phyloP scores from a whole-genome alignment of 2,329 filamentous ascomycete species.

The Penicillium nordicum region DNA sequence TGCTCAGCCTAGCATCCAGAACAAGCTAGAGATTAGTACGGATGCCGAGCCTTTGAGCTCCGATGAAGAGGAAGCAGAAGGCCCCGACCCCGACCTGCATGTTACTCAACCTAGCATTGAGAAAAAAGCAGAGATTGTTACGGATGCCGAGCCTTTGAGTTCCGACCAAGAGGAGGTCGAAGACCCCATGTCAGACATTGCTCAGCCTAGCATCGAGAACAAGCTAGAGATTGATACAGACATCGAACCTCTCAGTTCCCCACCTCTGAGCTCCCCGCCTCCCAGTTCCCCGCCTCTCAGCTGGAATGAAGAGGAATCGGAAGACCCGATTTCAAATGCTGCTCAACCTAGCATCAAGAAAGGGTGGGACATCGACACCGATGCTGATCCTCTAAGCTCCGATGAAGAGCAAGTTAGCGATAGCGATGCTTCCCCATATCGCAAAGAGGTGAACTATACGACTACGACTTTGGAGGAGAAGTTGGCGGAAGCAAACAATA shows the following conservation, averaged over 20 bases:
- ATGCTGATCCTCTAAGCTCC: constrained; percentile 37
- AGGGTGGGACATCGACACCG: constrained; percentile 26
- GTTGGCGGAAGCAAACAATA: constrained; percentile 11
- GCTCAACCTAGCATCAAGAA: not conserved
- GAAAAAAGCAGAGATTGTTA: not conserved
- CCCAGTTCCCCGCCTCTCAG: not conserved
- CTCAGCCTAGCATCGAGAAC: not conserved
- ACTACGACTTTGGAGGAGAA: constrained; percentile 24
- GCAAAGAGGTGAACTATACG: constrained; percentile 2
- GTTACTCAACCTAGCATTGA: not conserved
- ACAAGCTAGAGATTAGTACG: constrained; percentile 23
- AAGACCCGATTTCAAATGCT: not conserved
- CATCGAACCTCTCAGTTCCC: constrained; percentile 35
- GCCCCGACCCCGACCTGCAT: not conserved
- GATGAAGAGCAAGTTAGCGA: constrained; percentile 29
- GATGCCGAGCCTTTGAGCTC: constrained; percentile 38
- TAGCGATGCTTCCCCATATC: constrained; percentile 2
- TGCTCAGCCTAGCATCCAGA: not conserved
- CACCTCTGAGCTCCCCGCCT: not conserved
- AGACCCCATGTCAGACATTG: not conserved
- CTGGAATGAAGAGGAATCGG: constrained; percentile 25
- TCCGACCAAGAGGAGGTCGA: constrained; percentile 4
- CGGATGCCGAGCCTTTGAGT: constrained; percentile 3
- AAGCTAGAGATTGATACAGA: constrained; percentile 28
- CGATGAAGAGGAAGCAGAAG: constrained; percentile 25